These are phyloP conservation scores for Pichia sp. DNA, from an alignment of 1,139 yeast species.

Conservation along the genomic window DNA sequence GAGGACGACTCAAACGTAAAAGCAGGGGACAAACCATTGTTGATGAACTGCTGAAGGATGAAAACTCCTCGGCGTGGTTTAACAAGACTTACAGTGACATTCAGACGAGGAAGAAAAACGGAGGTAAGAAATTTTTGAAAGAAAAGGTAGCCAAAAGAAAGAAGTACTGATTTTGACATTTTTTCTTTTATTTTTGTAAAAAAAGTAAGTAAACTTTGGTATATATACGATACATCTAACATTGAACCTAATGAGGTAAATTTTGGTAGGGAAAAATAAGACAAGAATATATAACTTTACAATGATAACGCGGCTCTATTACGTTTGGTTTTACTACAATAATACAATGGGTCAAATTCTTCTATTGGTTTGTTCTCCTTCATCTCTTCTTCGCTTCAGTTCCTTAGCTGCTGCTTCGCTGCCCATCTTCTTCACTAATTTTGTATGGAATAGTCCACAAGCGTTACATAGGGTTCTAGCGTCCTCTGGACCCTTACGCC, in stretches of 20 bases:
- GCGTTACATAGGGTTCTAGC: slow-evolving; percentile 74
- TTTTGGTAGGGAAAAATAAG: neutral
- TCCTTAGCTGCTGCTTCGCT: slow-evolving; percentile 34
- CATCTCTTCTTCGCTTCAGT: slow-evolving; percentile 26
- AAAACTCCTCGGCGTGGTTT: slow-evolving; percentile 59
- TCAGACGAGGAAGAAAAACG: slow-evolving; percentile 69
- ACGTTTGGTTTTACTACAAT: neutral
- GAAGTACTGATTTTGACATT: slow-evolving; percentile 32
- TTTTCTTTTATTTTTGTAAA: neutral
- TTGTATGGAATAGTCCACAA: slow-evolving; percentile 74
- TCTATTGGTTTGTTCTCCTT: slow-evolving; percentile 30
- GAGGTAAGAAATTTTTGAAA: slow-evolving; percentile 66
- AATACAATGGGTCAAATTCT: slow-evolving; percentile 13
- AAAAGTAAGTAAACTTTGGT: neutral
- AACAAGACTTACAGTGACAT: slow-evolving; percentile 80
- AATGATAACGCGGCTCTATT: neutral
- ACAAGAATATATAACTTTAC: neutral
- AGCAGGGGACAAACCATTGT: slow-evolving; percentile 75
- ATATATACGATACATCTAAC: neutral
- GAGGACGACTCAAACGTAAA: slow-evolving; percentile 61
- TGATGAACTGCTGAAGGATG: slow-evolving; percentile 76
- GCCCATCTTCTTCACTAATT: slow-evolving; percentile 56
- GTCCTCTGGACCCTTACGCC: slow-evolving; percentile 81
- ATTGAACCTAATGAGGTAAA: neutral
- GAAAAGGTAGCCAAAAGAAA: slow-evolving; percentile 60